These are phyloP conservation scores for Zangia roseola DNA, from an alignment of 768 basidiomycete genomes.

Conservation along the genomic window DNA sequence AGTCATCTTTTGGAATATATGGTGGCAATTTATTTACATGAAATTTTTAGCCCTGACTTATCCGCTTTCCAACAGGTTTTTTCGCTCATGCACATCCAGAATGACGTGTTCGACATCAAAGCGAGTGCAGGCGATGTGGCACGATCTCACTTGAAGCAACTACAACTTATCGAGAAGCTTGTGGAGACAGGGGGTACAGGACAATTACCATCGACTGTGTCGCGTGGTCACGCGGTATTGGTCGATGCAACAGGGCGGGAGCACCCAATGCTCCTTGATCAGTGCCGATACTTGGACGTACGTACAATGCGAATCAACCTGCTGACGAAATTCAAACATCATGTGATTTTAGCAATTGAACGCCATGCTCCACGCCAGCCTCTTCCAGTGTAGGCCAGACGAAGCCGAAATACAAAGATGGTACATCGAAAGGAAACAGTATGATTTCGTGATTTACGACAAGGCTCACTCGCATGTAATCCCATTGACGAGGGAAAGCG, in stretches of 20 bases:
- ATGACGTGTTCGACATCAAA: not conserved
- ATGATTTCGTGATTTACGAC: constrained; percentile 4
- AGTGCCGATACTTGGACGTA: constrained; percentile 1
- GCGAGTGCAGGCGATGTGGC: too few species aligned
- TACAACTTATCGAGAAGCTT: not conserved
- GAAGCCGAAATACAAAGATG: not conserved
- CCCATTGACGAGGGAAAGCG: not conserved
- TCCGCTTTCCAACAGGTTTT: not conserved
- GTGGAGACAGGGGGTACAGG: not conserved
- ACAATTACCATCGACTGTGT: not conserved
- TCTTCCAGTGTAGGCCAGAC: not conserved
- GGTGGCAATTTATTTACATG: not conserved
- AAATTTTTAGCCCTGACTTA: not conserved
- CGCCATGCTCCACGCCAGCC: not conserved
- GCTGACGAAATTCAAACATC: too few species aligned
- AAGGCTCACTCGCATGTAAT: not conserved
- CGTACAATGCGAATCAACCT: not conserved
- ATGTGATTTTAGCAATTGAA: not conserved
- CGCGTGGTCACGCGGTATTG: not conserved
- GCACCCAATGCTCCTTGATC: constrained; percentile 3
- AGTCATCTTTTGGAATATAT: not conserved
- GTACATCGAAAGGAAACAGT: constrained; percentile 3
- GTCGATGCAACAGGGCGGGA: not conserved
- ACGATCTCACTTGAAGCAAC: not conserved
- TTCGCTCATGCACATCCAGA: not conserved